A percentile compares a stretch with the other conserved stretches of the same genome.
These are phyloP conservation scores for Eucalyptus marginata DNA, from an alignment of 345 rosid species.

Conservation along the genomic window DNA sequence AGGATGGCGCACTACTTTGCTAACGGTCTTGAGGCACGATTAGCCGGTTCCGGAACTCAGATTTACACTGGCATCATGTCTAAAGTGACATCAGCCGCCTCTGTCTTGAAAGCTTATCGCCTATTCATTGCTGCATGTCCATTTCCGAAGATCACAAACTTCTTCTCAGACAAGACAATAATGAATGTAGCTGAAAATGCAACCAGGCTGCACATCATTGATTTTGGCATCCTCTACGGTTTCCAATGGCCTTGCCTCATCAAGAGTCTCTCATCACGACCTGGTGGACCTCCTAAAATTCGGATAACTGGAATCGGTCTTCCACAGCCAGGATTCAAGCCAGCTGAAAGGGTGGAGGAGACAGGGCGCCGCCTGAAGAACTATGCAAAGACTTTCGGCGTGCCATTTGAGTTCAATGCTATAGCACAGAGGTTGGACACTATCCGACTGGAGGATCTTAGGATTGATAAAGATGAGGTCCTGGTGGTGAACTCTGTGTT, in stretches of 20 bases:
- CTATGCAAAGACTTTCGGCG: constrained; percentile 33
- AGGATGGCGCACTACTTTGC: constrained; percentile 35
- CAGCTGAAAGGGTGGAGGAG: constrained; percentile 50
- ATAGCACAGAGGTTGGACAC: constrained; percentile 59
- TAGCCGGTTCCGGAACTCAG: constrained; percentile 39
- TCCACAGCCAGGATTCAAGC: constrained; percentile 58
- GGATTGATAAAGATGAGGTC: constrained; percentile 30
- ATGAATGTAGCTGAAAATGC: constrained; percentile 31
- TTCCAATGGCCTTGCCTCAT: constrained; percentile 64
- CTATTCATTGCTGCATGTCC: constrained; percentile 38
- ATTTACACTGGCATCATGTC: constrained; percentile 9
- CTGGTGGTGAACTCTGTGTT: constrained; percentile 31
- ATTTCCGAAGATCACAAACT: constrained; percentile 27
- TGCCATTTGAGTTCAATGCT: constrained; percentile 42
- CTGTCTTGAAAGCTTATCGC: constrained; percentile 41
- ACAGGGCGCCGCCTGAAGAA: constrained; percentile 32
- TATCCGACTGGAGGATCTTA: constrained; percentile 39
- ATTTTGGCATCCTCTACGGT: constrained; percentile 52
- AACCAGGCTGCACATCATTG: constrained; percentile 37
- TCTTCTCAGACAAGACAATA: constrained; percentile 37
- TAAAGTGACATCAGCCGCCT: constrained; percentile 33
- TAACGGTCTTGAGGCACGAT: constrained; percentile 33
- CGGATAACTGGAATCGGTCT: constrained; percentile 49
- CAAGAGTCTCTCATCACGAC: constrained; percentile 24
- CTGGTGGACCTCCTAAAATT: constrained; percentile 41